Evolutionary conservation across 2,329 filamentous ascomycete species (phyloP), one percentile per base, ranked within the genome.

Genomic region (Bretziella fagacearum): DNA sequence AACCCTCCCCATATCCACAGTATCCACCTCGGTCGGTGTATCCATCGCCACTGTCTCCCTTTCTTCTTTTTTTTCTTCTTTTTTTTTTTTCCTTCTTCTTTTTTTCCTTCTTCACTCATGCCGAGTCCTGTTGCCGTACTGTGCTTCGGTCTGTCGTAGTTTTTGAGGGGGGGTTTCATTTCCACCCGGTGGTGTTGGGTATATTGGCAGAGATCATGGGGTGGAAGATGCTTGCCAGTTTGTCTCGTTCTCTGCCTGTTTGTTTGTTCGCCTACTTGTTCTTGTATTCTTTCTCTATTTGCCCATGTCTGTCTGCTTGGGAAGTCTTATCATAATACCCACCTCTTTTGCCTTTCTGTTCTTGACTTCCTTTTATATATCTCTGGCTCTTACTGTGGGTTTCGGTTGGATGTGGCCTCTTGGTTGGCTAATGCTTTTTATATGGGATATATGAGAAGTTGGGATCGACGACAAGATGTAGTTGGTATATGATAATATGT

Each of bases 201-300:
- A 22, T 18, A 10, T 8, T 3, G 8, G 35, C 11, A 10, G 35
- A 20, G 18, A 13, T 10, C 11, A 4, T 15, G 33, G 15, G 17
- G 8, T 13, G 15, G 35, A 39, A 13, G 35, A 10, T 39, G 35
- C 17, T 39, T 39, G 35, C 23, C 18, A 22, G 35, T 39, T 39
- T 39, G 35, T 39, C 35, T 39, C 17, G 35, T 40, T 44, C 23
- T 44, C 39, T 27, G 25, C 18, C 22, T 48, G 37, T 43, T 48
- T 49, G 30, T 44, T 45, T 22, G 23, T 49, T 45, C 20, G 20
- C 26, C 17, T 44, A 33, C 27, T 44, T 39, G n/a, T 30, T 46
- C 36, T 43, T 50, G 23, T 39, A 15, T 50, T 50, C 27, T 46
- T 20, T 37, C 44, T 39, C 27, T 45, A 26, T 35, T 48, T 42